Percentiles rank a stretch among this genome's conserved stretches.
These are phyloP conservation scores for Alternaria arborescens DNA, from an alignment of 2,329 filamentous ascomycete species.

Conservation along the genomic window DNA sequence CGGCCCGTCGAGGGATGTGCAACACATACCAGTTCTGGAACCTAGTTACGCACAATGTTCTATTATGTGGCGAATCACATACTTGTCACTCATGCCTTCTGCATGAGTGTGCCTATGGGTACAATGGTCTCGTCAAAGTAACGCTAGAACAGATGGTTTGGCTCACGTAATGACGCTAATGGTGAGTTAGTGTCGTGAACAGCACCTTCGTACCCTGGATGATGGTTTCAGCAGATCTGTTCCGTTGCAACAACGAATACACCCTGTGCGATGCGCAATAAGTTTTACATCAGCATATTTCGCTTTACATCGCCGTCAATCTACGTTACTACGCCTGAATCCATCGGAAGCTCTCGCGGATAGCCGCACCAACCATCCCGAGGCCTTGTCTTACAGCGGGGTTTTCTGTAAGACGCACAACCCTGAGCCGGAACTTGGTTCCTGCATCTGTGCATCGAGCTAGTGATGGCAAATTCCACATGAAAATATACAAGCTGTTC, in stretches of 20 bases:
- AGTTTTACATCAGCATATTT: background rate
- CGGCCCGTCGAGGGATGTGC: conserved; percentile 14
- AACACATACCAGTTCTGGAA: conserved; percentile 13
- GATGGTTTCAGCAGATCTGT: conserved; percentile 1
- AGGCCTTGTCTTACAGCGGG: conserved; percentile 11
- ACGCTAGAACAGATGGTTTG: background rate
- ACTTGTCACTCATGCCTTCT: background rate
- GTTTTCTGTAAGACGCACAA: conserved; percentile 12
- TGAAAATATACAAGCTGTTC: background rate
- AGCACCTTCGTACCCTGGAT: conserved; percentile 6
- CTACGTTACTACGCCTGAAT: background rate
- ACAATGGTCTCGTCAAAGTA: background rate
- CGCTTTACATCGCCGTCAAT: background rate
- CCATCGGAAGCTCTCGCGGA: conserved; percentile 4
- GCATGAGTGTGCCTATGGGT: background rate
- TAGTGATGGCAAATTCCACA: background rate
- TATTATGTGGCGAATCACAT: conserved; percentile 5
- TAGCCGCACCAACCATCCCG: background rate
- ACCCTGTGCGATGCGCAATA: conserved; percentile 4
- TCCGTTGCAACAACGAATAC: background rate
- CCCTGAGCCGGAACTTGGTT: conserved; percentile 15
- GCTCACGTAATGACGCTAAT: conserved; percentile 13
- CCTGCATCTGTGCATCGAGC: conserved; percentile 21
- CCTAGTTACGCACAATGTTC: conserved; percentile 15
- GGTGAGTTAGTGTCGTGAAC: conserved; percentile 6